phyloP scores from a whole-genome alignment of 352 stramenopile species.

The Discostella stelligera region DNA sequence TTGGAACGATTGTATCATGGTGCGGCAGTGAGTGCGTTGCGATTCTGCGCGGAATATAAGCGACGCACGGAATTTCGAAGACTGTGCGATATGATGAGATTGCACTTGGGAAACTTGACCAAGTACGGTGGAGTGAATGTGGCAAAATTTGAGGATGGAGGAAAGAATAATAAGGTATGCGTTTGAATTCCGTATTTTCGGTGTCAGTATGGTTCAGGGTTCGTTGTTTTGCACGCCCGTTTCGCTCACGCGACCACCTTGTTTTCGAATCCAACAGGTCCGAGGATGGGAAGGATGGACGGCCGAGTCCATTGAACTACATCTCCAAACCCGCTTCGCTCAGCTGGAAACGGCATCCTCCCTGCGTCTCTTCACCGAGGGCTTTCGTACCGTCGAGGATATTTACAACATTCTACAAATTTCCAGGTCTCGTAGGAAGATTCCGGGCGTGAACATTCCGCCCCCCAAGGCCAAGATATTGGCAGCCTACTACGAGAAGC shows the following conservation, averaged over 20 bases:
- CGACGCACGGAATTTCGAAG: constrained; percentile 93
- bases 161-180: constrained; percentile 80
- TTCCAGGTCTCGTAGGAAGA: constrained; percentile 61
- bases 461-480: constrained; percentile 92
- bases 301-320: constrained; percentile 91
- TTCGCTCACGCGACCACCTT: no score
- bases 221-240: background rate
- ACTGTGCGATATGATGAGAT: constrained; percentile 95
- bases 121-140: constrained; percentile 85
- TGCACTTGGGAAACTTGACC: constrained; percentile 93
- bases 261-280: constrained; percentile 78
- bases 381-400: constrained; percentile 98
- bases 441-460: constrained; percentile 49
- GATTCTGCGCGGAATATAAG: constrained; percentile 83
- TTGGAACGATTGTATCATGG: constrained; percentile 87
- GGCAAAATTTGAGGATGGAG: constrained; percentile 39
- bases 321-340: constrained; percentile 95
- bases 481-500: constrained; percentile 97
- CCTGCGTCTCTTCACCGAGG: constrained; percentile 96
- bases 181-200: no score
- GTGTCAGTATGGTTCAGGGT: no score
- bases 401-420: constrained; percentile 97
- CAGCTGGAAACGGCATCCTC: constrained; percentile 94
- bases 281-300: constrained; percentile 96
- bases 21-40: constrained; percentile 80